phyloP scores from a whole-genome alignment of 2,329 filamentous ascomycete species.

The Aspergillus sp. region DNA sequence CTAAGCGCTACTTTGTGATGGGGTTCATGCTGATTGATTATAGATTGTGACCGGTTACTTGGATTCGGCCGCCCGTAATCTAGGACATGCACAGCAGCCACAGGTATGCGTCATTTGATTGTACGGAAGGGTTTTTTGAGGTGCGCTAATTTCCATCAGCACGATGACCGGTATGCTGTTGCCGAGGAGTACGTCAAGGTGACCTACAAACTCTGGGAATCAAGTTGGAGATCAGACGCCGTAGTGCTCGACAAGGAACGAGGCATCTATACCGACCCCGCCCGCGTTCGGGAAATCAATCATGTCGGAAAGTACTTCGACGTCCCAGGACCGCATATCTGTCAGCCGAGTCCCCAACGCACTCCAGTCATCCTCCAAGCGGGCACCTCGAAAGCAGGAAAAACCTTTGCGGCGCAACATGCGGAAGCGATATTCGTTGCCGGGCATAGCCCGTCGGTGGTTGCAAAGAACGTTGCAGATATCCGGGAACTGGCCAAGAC shows the following conservation, averaged over 20 bases:
- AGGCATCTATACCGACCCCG: conserved; percentile 60
- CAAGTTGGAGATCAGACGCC: conserved; percentile 66
- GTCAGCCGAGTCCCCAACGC: conserved; percentile 65
- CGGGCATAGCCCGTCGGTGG: conserved; percentile 61
- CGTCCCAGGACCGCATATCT: conserved; percentile 65
- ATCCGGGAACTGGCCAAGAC: conserved; percentile 57
- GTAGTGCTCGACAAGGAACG: conserved; percentile 59
- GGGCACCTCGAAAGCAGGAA: conserved; percentile 65
- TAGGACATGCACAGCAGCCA: conserved; percentile 57
- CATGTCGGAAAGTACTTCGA: conserved; percentile 64
- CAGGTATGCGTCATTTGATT: conserved; percentile 20
- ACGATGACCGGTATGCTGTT: conserved; percentile 65
- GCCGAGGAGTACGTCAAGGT: conserved; percentile 65
- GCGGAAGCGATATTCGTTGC: conserved; percentile 71
- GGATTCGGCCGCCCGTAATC: conserved; percentile 64
- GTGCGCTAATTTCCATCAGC: conserved; percentile 32
- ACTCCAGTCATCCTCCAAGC: conserved; percentile 70
- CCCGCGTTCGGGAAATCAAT: conserved; percentile 63
- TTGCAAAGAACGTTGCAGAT: conserved; percentile 62
- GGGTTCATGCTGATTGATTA: conserved; percentile 9
- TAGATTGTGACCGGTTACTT: conserved; percentile 67
- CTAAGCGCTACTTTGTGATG: background rate
- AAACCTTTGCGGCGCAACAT: conserved; percentile 66
- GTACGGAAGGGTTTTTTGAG: too few species aligned
- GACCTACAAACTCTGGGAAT: conserved; percentile 66